A percentile compares a stretch with the other conserved stretches of the same genome.
Evolutionary conservation across 129 eudicot genomes (phyloP).

Genomic region (Helianthus tuberosus): DNA sequence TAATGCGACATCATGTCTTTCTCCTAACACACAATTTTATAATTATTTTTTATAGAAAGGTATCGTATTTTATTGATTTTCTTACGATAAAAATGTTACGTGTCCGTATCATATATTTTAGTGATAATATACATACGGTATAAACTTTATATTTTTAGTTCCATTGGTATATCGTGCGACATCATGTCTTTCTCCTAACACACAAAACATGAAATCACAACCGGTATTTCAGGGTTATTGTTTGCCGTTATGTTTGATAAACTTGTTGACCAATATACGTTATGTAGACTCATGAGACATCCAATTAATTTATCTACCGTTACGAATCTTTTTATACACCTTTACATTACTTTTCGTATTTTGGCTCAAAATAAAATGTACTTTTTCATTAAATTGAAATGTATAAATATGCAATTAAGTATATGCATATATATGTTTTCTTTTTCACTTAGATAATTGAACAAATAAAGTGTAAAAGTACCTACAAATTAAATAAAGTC

Average conservation of each 20-base stretch:
- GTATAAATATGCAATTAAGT: not conserved
- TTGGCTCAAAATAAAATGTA: not conserved
- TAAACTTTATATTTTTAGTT: not conserved
- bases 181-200: constrained; percentile 26
- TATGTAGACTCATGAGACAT: constrained; percentile 1
- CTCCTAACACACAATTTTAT: constrained; percentile 4
- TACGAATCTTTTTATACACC: constrained; percentile 11
- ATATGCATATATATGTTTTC: not conserved
- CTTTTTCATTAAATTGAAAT: not conserved
- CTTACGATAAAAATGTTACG: too few species aligned
- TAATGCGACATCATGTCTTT: constrained; percentile 27
- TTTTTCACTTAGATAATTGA: too few species aligned
- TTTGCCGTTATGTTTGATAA: constrained; percentile 29
- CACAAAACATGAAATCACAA: constrained; percentile 13
- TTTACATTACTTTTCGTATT: not conserved
- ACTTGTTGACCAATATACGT: constrained; percentile 5
- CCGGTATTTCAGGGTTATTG: constrained; percentile 24
- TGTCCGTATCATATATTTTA: too few species aligned
- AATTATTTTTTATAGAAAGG: too few species aligned
- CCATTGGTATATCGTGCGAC: constrained; percentile 8
- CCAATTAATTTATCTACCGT: constrained; percentile 6
- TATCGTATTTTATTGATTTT: too few species aligned
- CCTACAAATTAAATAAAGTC: too few species aligned
- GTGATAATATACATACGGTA: not conserved
- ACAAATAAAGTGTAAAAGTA: too few species aligned